Base-by-base conservation (phyloP, 495 filamentous ascomycete species). In the Pyrenopolyporus hunteri region DNA sequence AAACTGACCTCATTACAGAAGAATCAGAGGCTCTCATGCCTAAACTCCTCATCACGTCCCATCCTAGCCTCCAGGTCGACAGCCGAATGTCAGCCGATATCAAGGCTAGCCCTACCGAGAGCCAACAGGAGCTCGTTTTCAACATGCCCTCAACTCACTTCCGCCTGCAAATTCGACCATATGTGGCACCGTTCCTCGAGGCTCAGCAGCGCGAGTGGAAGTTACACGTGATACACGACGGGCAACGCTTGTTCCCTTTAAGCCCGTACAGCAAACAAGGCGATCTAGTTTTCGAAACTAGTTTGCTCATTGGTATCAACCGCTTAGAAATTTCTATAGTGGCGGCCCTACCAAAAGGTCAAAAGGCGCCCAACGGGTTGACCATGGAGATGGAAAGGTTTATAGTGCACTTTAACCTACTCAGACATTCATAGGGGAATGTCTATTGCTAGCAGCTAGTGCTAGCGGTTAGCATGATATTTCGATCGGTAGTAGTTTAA, bases 311-410 rank as follows among this genome's bases (percentile, higher is more conserved):
- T n/a, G 87, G 87, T 6, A 76, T 85, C 14, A 92, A 87, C 58
- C 80, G 82, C 25, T 80, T 92, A 14, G 84, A 86, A 43, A 74
- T 90, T 6, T 83, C 87, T 37, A 68, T 89, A 28, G 81, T 89
- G 67, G 84, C 83, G n/a, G 80, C 83, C 4, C 74, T 86, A 11
- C 80, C 85, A 2, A 82, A 78, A 48, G 84, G 84, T 6, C 77
- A 85, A 37, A 85, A 80, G 63, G 73, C 78, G 0, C 67, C 76
- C 0, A 75, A 73, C 39, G 86, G 85, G 8, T 77, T 80, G 5
- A 86, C 84, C 51, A 76, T 82, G 51, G 89, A 91, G 60, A 71
- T 90, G 65, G 89, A 92, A 74, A 88, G 80, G 58, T 72, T 89
- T 35, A 85, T 80, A 8, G 70, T 89, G 7, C 85, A 86, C 64